These are phyloP conservation scores for Calonectria pteridis DNA, from an alignment of 2,329 filamentous ascomycete species.

Conservation along the genomic window DNA sequence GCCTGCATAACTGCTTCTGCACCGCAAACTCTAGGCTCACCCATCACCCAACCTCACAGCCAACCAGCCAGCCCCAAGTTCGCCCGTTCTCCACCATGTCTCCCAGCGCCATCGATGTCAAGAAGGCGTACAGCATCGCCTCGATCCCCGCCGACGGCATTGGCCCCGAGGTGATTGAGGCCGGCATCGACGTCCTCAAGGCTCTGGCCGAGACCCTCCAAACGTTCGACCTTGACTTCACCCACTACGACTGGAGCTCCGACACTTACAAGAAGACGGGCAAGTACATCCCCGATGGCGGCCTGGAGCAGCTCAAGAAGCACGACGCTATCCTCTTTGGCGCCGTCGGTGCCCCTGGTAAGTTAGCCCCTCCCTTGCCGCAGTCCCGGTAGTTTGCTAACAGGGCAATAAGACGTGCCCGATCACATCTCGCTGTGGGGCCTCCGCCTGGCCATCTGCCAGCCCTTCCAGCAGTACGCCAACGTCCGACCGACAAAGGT, in stretches of 20 bases:
- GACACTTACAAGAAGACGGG: constrained; percentile 75
- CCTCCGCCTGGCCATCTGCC: constrained; percentile 73
- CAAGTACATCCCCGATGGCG: constrained; percentile 60
- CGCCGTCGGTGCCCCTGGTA: constrained; percentile 70
- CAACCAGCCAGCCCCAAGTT: neutral
- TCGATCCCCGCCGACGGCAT: constrained; percentile 75
- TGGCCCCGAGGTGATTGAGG: constrained; percentile 72
- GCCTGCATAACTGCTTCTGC: constrained; percentile 14
- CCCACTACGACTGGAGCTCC: constrained; percentile 75
- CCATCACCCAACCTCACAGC: neutral
- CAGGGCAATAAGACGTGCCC: constrained; percentile 61
- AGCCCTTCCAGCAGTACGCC: constrained; percentile 74
- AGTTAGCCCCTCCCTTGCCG: neutral
- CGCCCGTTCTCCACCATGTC: constrained; percentile 37
- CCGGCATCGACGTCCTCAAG: constrained; percentile 71
- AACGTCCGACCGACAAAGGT: constrained; percentile 74
- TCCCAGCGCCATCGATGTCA: constrained; percentile 35
- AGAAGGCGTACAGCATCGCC: constrained; percentile 63
- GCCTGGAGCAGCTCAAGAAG: constrained; percentile 49
- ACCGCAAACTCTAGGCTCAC: constrained; percentile 2
- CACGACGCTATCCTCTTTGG: constrained; percentile 74
- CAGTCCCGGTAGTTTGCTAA: too few species aligned
- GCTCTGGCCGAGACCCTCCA: constrained; percentile 63
- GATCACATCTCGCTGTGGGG: constrained; percentile 77
- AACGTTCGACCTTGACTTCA: constrained; percentile 72